Evolutionary conservation across 305 asterid species (phyloP).

Genomic region (Caryopteris hybrid): DNA sequence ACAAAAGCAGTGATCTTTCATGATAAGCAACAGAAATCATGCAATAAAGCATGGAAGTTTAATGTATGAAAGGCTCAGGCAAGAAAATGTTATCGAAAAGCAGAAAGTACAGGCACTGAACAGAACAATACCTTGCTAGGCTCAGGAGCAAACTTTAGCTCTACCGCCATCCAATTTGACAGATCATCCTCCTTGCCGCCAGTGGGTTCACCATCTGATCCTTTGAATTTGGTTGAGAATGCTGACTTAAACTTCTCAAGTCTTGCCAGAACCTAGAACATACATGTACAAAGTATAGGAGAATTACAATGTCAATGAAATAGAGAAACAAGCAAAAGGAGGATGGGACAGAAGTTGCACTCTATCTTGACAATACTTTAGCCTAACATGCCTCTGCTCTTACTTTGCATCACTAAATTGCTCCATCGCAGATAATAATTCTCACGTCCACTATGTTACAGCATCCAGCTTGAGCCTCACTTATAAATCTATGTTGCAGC

Average conservation of each 20-base stretch:
- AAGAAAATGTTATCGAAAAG: background rate
- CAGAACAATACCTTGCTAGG: conserved; percentile 57
- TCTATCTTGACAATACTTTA: conserved; percentile 7
- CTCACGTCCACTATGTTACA: background rate
- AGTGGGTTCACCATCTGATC: conserved; percentile 30
- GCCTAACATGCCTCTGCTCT: background rate
- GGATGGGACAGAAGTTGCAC: background rate
- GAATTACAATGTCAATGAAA: background rate
- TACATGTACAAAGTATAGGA: conserved; percentile 3
- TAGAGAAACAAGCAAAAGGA: background rate
- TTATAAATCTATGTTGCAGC: background rate
- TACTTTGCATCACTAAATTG: background rate
- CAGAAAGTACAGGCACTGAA: background rate
- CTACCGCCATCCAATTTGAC: conserved; percentile 61
- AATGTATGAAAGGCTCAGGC: background rate
- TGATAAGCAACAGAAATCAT: conserved; percentile 6
- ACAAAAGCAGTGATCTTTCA: background rate
- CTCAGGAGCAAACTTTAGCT: conserved; percentile 72
- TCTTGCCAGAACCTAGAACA: conserved; percentile 57
- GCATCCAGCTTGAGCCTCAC: background rate
- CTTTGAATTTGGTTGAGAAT: conserved; percentile 44
- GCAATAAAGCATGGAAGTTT: no score
- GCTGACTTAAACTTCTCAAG: conserved; percentile 69
- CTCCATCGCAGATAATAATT: background rate
- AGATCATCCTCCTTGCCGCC: conserved; percentile 50